Evolutionary conservation across 306 rosid species (phyloP).

Genomic region (Sicyos baderoa): DNA sequence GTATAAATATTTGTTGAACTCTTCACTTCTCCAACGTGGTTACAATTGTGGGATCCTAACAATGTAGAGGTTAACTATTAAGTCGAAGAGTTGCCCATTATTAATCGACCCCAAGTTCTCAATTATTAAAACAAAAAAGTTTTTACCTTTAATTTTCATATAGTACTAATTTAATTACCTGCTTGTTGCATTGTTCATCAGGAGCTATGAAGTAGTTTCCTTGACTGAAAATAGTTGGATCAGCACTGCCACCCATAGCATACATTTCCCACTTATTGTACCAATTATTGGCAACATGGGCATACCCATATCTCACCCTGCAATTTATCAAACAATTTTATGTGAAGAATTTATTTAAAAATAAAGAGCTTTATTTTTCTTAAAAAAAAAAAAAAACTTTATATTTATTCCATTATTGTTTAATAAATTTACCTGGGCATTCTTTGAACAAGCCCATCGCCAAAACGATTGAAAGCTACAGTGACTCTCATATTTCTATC

Average conservation of each 20-base stretch:
- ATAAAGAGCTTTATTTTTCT: background rate
- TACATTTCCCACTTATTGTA: constrained; percentile 77
- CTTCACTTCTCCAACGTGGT: too few species aligned
- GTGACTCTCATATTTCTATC: constrained; percentile 54
- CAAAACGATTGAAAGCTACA: constrained; percentile 38
- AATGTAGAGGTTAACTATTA: too few species aligned
- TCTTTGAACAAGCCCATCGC: constrained; percentile 48
- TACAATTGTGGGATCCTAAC: too few species aligned
- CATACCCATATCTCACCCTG: constrained; percentile 87
- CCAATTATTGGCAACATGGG: constrained; percentile 70
- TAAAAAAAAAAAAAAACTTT: too few species aligned
- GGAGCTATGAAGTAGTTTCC: constrained; percentile 58
- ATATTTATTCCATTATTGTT: background rate
- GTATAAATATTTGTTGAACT: too few species aligned
- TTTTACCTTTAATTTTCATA: too few species aligned
- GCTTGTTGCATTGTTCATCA: constrained; percentile 24
- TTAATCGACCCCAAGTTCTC: too few species aligned
- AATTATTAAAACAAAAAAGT: too few species aligned
- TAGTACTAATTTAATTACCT: constrained; percentile 26
- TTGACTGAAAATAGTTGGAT: constrained; percentile 81
- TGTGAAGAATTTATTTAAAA: background rate
- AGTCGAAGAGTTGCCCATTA: too few species aligned
- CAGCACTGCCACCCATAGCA: constrained; percentile 85
- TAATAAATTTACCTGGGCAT: constrained; percentile 53
- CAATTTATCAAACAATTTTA: background rate